Evolutionary conservation across 2,329 filamentous ascomycete genomes (phyloP), one percentile per base, ranked within the genome.

Genomic region (Alternaria viburni): DNA sequence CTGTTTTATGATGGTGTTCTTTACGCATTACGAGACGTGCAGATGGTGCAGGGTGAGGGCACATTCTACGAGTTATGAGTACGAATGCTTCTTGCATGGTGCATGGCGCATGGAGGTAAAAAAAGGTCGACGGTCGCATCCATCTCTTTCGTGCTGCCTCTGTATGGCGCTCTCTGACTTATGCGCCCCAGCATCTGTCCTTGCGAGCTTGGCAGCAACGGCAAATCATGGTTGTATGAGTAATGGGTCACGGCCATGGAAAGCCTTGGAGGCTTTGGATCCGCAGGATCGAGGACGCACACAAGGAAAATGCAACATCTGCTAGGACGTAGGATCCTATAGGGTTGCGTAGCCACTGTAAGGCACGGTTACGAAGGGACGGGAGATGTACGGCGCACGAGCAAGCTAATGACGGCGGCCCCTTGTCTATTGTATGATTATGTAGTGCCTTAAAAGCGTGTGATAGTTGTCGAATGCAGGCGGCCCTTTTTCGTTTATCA

Each of bases 401-500:
- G 55, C 64, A 65, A 69, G 65, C 60, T 75, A 69, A 74, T 65
- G 69, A 73, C 65, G 74, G 74, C 62, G 75, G 75, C 64, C 67
- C 65, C 57, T 73, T 75, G 75, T 77, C 67, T 45, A 67, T 70
- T 79, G 76, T 79, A 78, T 77, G 71, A 78, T 75, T 78, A 79
- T 74, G 71, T 77, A 78, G 70, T 71, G 64, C 69, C 65, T 61
- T 41, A 69, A 72, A 73, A 72, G 65, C 67, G 66, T 63, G 58
- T 67, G 70, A 61, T 74, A 70, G 64, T 72, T 68, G 60, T 58
- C 30, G 57, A 74, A 73, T 72, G 70, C 69, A 74, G 70, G 71
- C 59, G 70, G 69, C 67, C 65, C 68, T 64, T 65, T 41, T 23
- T 65, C 45, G 44, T 68, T 65, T 60, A 58, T 54, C 52, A 51